Evolutionary conservation across 2,329 filamentous ascomycete species (phyloP), one percentile per base, ranked within the genome.

Genomic region (Pseudofabraea citricarpa): DNA sequence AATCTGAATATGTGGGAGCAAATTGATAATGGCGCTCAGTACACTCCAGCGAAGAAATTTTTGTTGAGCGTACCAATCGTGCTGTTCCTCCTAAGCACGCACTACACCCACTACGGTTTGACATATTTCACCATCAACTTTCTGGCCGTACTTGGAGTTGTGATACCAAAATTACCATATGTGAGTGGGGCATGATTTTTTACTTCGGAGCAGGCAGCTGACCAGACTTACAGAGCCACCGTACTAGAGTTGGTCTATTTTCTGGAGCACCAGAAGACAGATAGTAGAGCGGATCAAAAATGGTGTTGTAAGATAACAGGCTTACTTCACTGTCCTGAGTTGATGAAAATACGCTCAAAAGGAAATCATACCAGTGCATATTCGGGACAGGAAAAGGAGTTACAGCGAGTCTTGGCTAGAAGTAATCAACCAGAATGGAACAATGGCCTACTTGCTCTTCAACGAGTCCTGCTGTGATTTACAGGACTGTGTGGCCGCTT

Each of bases 1-100:
- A 97, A 98, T 67, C 77, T 98, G 62, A 98, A 97, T 72, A 97
- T 98, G 93, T 98, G 93, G 93, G 93, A 98, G 73, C 93, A 98
- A 71, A 98, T 98, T 65, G 93, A 98, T 73, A 94, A 97, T 60
- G 93, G 93, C 36, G 93, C 93, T 57, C 93, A 98, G 67, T 98
- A 97, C 72, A 98, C 93, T 1, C 93, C 93, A 4, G 88, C 93
- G 54, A 98, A 98, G 76, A 98, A 98, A 69, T 98, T 98, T 62
- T 75, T 98, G 47, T 82, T 97, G 57, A 89, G 85, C 59, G 91
- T 97, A 24, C 93, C 93, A 29, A 95, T 98, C 58, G 78, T 90
- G 52, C 77, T 98, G 51, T 98, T 98, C 66, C 77, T 98, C 44
- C 75, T 97, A 58, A 97, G 91, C 77, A 98, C 93, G 19, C 93